Evolutionary conservation across 2,329 filamentous ascomycete species (phyloP).

Genomic region (Nigrospora oryzae): DNA sequence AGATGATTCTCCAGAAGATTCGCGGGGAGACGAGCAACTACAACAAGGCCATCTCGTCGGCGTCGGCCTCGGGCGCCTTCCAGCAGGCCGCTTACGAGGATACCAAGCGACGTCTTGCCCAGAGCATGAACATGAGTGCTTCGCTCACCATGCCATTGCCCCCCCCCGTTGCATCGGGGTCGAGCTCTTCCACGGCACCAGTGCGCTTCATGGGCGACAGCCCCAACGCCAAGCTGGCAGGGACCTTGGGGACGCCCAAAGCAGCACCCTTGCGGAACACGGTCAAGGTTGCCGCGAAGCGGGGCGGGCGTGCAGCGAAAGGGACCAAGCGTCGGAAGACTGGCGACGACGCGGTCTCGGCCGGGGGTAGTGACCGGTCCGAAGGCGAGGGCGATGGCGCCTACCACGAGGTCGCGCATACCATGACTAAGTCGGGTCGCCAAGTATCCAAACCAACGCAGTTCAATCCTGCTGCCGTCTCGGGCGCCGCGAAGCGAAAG

Average conservation of each 20-base stretch:
- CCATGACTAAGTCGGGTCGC: slow-evolving; percentile 68
- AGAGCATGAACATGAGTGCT: slow-evolving; percentile 24
- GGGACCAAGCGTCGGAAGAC: slow-evolving; percentile 23
- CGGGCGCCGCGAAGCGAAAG: slow-evolving; percentile 24
- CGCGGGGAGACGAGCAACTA: slow-evolving; percentile 24
- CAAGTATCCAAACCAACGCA: slow-evolving; percentile 59
- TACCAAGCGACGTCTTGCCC: slow-evolving; percentile 27
- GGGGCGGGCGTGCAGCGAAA: slow-evolving; percentile 5
- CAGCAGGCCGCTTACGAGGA: slow-evolving; percentile 27
- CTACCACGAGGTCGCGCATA: slow-evolving; percentile 36
- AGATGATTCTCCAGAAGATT: slow-evolving; percentile 30
- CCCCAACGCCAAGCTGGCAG: neutral
- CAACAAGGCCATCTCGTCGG: slow-evolving; percentile 23
- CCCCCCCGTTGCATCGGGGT: slow-evolving; percentile 1
- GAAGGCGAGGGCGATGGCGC: slow-evolving; percentile 12
- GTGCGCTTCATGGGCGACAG: neutral
- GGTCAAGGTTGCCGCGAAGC: slow-evolving; percentile 9
- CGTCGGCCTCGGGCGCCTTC: slow-evolving; percentile 21
- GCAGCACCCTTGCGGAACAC: slow-evolving; percentile 4
- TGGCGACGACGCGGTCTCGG: slow-evolving; percentile 14
- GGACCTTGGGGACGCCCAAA: slow-evolving; percentile 2
- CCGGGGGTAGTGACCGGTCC: slow-evolving; percentile 18
- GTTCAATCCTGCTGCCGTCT: slow-evolving; percentile 47
- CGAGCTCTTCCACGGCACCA: slow-evolving; percentile 2
- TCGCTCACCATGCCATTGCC: slow-evolving; percentile 29